Base-by-base conservation (phyloP, 352 stramenopile genomes). In the Phytophthora pisi region DNA sequence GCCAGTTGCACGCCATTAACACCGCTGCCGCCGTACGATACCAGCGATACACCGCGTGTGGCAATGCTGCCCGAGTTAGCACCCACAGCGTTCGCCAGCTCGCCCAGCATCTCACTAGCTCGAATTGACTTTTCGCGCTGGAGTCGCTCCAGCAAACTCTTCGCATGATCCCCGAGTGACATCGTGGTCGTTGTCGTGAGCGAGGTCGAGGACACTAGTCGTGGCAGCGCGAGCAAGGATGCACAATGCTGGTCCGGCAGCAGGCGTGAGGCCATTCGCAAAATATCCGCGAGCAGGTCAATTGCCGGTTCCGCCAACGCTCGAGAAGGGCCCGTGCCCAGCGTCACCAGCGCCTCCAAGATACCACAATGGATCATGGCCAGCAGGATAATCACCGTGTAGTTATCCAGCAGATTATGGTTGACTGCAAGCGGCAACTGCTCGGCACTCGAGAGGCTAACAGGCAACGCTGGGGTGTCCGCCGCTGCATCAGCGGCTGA, bases 1-100 rank as follows among this genome's bases (percentile, higher is more conserved):
- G 88, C 88, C 16, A 96, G 67, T 51, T 96, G 89, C 26, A 96
- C 89, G n/a, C 89, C 89, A 51, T 96, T 96, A 5, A 95, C 83
- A 36, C 86, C 83, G 18, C 80, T 93, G 6, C 84, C 77, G 38
- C 87, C 84, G 50, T 95, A 92, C n/a, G 87, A 95, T 0, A 95
- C 86, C 5, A 95, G 71, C 40, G 85, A 93, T 8, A 91, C 86
- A 23, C 85, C 83, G 26, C 83, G 78, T 0, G 81, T 81, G 3
- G 85, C 79, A 46, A 92, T 81, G 38, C 81, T 90, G 1, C 86
- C 84, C 13, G 87, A 92, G 57, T 89, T 93, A 0, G 84, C 84
- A 28, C 84, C 82, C 9, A 96, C 85, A 40, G 87, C 87, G 46
- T 79, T 93, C 5, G 89, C 89, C 3, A 96, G 72, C 51, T 96